phyloP scores from a whole-genome alignment of 2,329 filamentous ascomycete genomes.

The Colletotrichum navitas region DNA sequence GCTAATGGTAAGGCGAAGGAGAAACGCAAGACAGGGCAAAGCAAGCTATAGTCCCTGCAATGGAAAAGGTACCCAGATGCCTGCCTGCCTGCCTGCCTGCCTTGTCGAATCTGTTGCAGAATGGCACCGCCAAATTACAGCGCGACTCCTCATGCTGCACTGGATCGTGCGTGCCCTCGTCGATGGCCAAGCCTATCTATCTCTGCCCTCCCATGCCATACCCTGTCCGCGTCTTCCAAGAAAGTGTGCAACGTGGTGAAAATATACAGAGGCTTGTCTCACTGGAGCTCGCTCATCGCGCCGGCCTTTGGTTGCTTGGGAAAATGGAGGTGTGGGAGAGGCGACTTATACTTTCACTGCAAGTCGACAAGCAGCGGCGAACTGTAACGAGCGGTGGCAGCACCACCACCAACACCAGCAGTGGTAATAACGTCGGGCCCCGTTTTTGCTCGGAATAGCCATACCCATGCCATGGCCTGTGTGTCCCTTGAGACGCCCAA shows the following conservation, averaged over 20 bases:
- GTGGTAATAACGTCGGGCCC: conserved; percentile 11
- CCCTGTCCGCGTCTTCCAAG: conserved; percentile 21
- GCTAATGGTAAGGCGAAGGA: conserved; percentile 6
- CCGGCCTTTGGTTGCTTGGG: not conserved
- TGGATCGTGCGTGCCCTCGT: conserved; percentile 10
- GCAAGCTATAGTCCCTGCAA: conserved; percentile 1
- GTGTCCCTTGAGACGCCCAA: conserved; percentile 24
- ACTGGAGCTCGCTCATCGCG: not conserved
- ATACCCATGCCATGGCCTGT: conserved; percentile 28
- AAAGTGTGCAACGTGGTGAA: not conserved
- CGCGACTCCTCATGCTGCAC: conserved; percentile 17
- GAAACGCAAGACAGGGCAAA: conserved; percentile 12
- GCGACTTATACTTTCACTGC: not conserved
- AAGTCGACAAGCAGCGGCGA: conserved; percentile 1
- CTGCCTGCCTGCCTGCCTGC: not conserved
- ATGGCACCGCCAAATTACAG: conserved; percentile 3
- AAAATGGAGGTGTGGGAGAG: not conserved
- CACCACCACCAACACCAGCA: not conserved
- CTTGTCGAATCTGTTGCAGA: conserved; percentile 16
- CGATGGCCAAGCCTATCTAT: conserved; percentile 1
- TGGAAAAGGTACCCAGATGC: conserved; percentile 37
- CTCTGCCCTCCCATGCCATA: conserved; percentile 1
- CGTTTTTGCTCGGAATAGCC: conserved; percentile 32
- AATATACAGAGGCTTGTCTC: not conserved
- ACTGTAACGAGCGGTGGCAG: not conserved